phyloP scores from a whole-genome alignment of 805 yeast genomes.

The Wickerhamomyces hampshirensis region DNA sequence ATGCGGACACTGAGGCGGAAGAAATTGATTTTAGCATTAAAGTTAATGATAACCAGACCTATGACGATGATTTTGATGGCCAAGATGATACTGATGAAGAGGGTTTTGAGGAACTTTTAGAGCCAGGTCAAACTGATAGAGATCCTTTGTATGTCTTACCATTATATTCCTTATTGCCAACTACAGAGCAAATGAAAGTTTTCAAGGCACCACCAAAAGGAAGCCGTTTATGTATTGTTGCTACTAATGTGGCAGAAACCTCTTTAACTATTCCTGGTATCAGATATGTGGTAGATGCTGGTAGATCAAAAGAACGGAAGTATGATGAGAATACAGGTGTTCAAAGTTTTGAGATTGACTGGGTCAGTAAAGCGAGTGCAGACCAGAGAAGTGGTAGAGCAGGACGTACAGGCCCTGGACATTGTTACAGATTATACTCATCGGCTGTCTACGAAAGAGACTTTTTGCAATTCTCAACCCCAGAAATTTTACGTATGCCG shows the following conservation, averaged over 20 bases:
- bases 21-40: conserved; percentile 72
- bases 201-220: conserved; percentile 84
- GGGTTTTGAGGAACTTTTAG: conserved; percentile 64
- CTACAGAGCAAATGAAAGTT: conserved; percentile 90
- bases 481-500: conserved; percentile 94
- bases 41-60: conserved; percentile 27
- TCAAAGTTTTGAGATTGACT: conserved; percentile 84
- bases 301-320: conserved; percentile 85
- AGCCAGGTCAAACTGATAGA: conserved; percentile 61
- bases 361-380: conserved; percentile 95
- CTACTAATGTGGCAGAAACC: conserved; percentile 98
- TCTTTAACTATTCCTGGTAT: conserved; percentile 95
- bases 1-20: conserved; percentile 77
- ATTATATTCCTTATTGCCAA: conserved; percentile 87
- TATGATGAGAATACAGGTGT: conserved; percentile 82
- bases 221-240: conserved; percentile 83
- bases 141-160: conserved; percentile 92
- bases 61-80: conserved; percentile 33
- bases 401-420: conserved; percentile 99
- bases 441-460: conserved; percentile 91
- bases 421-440: conserved; percentile 85
- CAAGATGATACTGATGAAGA: conserved; percentile 44
- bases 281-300: conserved; percentile 91
- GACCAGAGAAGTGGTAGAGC: conserved; percentile 96
- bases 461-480: conserved; percentile 75